Evolutionary conservation across 495 filamentous ascomycete genomes (phyloP).

Genomic region (Cryomyces minteri): DNA sequence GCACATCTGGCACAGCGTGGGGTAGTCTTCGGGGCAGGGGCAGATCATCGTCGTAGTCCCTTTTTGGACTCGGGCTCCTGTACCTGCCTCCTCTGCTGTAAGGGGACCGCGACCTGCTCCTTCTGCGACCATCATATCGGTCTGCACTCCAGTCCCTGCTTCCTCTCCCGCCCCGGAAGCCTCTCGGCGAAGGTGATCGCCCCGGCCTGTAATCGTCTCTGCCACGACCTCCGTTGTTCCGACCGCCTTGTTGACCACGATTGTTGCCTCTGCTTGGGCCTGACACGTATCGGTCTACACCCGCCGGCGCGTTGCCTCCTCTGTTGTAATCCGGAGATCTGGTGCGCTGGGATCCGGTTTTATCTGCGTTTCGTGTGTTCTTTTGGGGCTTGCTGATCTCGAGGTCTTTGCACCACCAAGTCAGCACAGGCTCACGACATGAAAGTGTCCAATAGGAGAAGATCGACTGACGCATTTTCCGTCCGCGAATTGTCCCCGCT

Average conservation of each 20-base stretch:
- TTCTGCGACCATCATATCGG: slow-evolving; percentile 31
- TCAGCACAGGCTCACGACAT: slow-evolving; percentile 1
- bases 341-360: slow-evolving; percentile 33
- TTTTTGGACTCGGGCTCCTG: slow-evolving; percentile 48
- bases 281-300: no score
- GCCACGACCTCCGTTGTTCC: slow-evolving; percentile 9
- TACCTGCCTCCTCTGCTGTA: slow-evolving; percentile 33
- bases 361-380: slow-evolving; percentile 40
- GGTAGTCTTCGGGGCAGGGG: slow-evolving; percentile 58
- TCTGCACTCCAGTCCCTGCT: slow-evolving; percentile 28
- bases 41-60: slow-evolving; percentile 38
- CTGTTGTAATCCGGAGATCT: slow-evolving; percentile 53
- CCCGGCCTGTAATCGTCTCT: slow-evolving; percentile 44
- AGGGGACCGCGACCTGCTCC: slow-evolving; percentile 29
- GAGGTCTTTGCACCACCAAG: slow-evolving; percentile 40
- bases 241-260: slow-evolving; percentile 1
- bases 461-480: slow-evolving; percentile 70
- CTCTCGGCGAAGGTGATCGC: slow-evolving; percentile 42
- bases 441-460: background rate
- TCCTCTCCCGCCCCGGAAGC: slow-evolving; percentile 45
- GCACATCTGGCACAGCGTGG: slow-evolving; percentile 74
- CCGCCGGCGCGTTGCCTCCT: slow-evolving; percentile 13
- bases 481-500: slow-evolving; percentile 56
- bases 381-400: slow-evolving; percentile 84
- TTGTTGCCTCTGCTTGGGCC: background rate